Evolutionary conservation across 2,329 filamentous ascomycete genomes (phyloP), one percentile per base, ranked within the genome.

Genomic region (Penicillium polonicum): DNA sequence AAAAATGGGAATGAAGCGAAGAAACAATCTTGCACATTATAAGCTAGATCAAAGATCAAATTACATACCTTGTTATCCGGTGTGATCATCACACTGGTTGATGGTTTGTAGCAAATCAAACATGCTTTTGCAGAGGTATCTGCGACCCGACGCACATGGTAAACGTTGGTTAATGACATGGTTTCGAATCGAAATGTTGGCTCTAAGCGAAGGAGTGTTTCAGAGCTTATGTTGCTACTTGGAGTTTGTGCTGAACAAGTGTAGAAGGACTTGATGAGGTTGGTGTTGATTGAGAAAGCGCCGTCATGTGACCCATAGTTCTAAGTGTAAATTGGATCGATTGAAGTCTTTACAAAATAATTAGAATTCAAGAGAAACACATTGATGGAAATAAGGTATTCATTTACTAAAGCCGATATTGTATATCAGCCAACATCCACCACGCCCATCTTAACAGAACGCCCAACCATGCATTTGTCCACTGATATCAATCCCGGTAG

Each of bases 81-180:
- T 9, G 92, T 95, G 65, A 96, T 90, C 54, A 99, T 80, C 19
- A 97, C 93, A 64, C 88, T 95, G 7, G 88, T 86, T 58, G 88
- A 91, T 9, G 90, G 89, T 76, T 94, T 96, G 80, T 88, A 95
- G 81, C 94, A 97, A 62, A 97, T 86, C 75, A 91, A 89, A 76
- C 94, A 99, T 49, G 90, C 82, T 76, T 90, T 96, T 13, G 90
- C 84, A 1, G 88, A 84, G n/a, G 86, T 84, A 31, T 96, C 91
- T 13, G 92, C 92, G 36, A 97, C 93, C 65, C 87, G 90, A 49
- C 93, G 89, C 63, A 92, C 89, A 62, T 90, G 86, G 78, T 93
- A 97, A 31, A 89, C 76, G 70, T 97, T 97, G 42, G 85, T 84
- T 58, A 93, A 62, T 41, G 70, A 66, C 66, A 73, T 73, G 8